A percentile compares a stretch with the other conserved stretches of the same genome.
These are phyloP conservation scores for Cutaneotrichosporon curvatum DNA, from an alignment of 1,284 basidiomycete species.

Conservation along the genomic window DNA sequence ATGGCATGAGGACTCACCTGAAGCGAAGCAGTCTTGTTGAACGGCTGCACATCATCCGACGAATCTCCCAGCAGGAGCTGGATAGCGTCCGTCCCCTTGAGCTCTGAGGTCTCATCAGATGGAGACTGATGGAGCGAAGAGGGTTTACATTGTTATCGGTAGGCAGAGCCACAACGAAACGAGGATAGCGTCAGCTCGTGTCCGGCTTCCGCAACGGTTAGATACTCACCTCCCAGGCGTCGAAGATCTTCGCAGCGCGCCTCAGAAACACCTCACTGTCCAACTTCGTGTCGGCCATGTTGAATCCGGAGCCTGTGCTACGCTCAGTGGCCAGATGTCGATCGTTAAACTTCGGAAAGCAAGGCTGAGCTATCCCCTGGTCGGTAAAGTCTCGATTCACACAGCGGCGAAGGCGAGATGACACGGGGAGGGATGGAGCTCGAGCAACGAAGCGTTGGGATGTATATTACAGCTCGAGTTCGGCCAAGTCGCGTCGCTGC, in stretches of 20 bases:
- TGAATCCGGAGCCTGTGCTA: too few relatives aligned
- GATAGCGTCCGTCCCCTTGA: conserved; percentile 55
- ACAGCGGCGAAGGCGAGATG: too few relatives aligned
- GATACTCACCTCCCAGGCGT: conserved; percentile 64
- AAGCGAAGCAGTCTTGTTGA: conserved; percentile 79
- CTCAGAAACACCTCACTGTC: conserved; percentile 56
- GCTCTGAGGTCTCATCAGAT: conserved; percentile 54
- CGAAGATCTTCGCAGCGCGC: conserved; percentile 61
- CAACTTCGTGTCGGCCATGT: conserved; percentile 50
- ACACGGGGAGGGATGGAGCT: too few relatives aligned
- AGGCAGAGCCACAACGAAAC: not conserved
- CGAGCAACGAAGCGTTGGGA: too few relatives aligned
- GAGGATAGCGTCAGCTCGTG: not conserved
- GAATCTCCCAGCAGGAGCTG: conserved; percentile 74
- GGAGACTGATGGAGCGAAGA: conserved; percentile 53
- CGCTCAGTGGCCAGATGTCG: too few relatives aligned
- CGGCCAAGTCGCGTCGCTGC: conserved; percentile 2
- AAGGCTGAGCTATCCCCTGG: too few relatives aligned
- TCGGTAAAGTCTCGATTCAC: too few relatives aligned
- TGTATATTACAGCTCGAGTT: too few relatives aligned
- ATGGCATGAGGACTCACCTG: conserved; percentile 56
- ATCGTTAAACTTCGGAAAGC: too few relatives aligned
- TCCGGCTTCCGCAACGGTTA: not conserved
- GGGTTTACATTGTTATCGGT: conserved; percentile 1
- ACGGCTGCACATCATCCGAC: conserved; percentile 70